These are phyloP conservation scores for Morella rubra DNA, from an alignment of 306 rosid species.

Conservation along the genomic window DNA sequence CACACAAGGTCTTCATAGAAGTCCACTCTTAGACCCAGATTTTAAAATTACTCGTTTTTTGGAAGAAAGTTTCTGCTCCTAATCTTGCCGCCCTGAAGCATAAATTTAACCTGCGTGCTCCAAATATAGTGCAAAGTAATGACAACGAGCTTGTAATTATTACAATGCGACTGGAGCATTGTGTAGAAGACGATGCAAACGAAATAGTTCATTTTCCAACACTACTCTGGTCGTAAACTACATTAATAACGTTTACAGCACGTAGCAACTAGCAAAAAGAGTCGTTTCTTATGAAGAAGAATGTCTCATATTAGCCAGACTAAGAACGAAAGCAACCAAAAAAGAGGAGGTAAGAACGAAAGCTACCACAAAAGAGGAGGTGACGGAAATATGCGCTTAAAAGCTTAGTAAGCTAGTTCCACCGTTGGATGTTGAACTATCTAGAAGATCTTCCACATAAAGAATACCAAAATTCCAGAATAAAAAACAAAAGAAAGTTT, in stretches of 20 bases:
- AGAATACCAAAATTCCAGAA: conserved; percentile 5
- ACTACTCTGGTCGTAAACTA: too few species aligned
- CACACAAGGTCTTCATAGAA: background rate
- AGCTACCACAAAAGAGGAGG: background rate
- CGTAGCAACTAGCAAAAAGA: background rate
- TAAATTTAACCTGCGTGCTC: background rate
- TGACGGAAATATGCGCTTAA: background rate
- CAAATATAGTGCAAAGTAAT: background rate
- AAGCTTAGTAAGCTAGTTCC: background rate
- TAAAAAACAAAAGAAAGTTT: background rate
- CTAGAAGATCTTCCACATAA: background rate
- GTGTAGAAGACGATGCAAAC: too few species aligned
- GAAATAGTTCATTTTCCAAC: too few species aligned
- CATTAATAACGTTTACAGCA: background rate
- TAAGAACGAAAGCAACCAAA: background rate
- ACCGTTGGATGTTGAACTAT: background rate
- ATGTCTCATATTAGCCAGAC: background rate
- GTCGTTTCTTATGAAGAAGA: background rate
- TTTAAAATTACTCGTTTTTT: background rate
- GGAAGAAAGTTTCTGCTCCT: background rate
- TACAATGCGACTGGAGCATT: too few species aligned
- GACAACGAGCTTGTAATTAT: background rate
- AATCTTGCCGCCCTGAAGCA: background rate
- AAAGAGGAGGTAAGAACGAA: background rate
- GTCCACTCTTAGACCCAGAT: background rate